Conservation (phyloP, 306 rosid genomes). For the Quercus parvula region DNA sequence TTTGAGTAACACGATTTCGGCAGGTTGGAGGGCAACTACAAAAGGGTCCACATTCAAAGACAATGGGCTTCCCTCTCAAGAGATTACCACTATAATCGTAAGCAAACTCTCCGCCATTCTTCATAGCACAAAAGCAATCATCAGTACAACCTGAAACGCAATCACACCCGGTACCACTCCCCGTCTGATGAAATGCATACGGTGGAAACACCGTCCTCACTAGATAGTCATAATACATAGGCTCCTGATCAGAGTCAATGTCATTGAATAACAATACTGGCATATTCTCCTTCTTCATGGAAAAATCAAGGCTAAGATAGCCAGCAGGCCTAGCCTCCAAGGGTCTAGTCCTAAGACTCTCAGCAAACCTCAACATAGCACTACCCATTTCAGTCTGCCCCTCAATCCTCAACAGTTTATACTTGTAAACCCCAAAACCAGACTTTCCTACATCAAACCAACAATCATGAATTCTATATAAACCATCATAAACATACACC, state of each 20-base stretch:
- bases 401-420: constrained; percentile 65
- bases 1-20: constrained; percentile 72
- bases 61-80: constrained; percentile 77
- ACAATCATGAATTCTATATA: constrained; percentile 66
- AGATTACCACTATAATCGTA: constrained; percentile 68
- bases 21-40: constrained; percentile 78
- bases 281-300: constrained; percentile 48
- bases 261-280: constrained; percentile 69
- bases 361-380: constrained; percentile 51
- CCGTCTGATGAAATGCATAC: constrained; percentile 60
- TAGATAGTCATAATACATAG: constrained; percentile 68
- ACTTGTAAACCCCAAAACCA: constrained; percentile 92
- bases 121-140: constrained; percentile 73
- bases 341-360: constrained; percentile 46
- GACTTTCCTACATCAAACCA: constrained; percentile 98
- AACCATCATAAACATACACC: constrained; percentile 90
- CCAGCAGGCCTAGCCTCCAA: constrained; percentile 51
- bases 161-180: constrained; percentile 58
- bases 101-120: constrained; percentile 73
- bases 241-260: constrained; percentile 62
- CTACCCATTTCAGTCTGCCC: constrained; percentile 95
- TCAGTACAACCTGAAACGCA: constrained; percentile 55
- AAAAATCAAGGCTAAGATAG: constrained; percentile 65
- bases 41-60: constrained; percentile 88
- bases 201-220: constrained; percentile 54